Conservation (phyloP, 2,329 filamentous ascomycete species). For the Xylaria sp. region DNA sequence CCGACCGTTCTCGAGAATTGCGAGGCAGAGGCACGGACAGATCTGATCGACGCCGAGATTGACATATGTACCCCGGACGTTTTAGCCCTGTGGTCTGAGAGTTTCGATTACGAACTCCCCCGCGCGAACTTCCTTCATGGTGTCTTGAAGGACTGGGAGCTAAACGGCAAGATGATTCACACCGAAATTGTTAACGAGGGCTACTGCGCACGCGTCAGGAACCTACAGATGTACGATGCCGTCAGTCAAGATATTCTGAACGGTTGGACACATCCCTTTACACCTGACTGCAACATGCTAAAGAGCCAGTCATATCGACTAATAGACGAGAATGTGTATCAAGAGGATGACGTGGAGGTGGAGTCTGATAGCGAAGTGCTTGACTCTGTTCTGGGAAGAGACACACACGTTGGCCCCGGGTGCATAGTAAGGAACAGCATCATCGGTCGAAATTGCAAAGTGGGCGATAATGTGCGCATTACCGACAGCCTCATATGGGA, state of each 20-base stretch:
- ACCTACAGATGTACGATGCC: conserved; percentile 86
- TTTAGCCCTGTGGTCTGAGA: conserved; percentile 92
- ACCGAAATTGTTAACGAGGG: conserved; percentile 80
- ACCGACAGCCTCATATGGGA: conserved; percentile 89
- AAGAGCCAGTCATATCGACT: conserved; percentile 76
- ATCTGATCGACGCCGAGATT: conserved; percentile 91
- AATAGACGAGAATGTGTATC: conserved; percentile 70
- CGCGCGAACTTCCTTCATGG: conserved; percentile 87
- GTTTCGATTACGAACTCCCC: conserved; percentile 93
- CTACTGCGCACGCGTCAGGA: conserved; percentile 85
- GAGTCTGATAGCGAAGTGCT: conserved; percentile 72
- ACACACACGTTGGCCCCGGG: conserved; percentile 73
- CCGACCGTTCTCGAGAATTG: conserved; percentile 72
- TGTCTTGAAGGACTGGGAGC: conserved; percentile 92
- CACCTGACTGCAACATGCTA: conserved; percentile 85
- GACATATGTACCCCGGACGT: conserved; percentile 98
- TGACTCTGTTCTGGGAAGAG: conserved; percentile 75
- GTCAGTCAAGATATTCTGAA: conserved; percentile 85
- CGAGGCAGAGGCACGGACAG: conserved; percentile 81
- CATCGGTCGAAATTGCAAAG: conserved; percentile 81
- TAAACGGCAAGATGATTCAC: conserved; percentile 97
- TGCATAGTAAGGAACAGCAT: conserved; percentile 74
- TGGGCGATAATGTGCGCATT: conserved; percentile 81
- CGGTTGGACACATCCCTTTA: conserved; percentile 85
- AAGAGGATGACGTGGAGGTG: conserved; percentile 76